A percentile compares a stretch with the other conserved stretches of the same genome.
Evolutionary conservation across 805 yeast genomes (phyloP).

Genomic region (Starmerella etchellsii): DNA sequence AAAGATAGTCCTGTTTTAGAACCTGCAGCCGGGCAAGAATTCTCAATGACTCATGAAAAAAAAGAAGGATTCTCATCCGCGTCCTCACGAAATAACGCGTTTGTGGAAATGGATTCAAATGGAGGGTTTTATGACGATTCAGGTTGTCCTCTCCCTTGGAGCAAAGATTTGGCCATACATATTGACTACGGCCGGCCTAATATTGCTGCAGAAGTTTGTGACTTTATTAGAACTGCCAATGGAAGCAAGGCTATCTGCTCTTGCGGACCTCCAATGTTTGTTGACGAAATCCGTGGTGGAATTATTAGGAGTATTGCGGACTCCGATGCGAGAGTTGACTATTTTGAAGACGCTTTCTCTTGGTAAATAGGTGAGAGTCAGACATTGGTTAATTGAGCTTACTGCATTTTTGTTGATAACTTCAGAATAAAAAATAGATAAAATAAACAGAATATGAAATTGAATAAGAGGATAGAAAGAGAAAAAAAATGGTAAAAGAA

Average conservation of each 20-base stretch:
- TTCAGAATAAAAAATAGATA: background rate
- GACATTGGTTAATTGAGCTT: no score
- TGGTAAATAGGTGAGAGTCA: no score
- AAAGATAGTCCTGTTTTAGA: background rate
- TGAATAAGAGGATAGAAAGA: background rate
- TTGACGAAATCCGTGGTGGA: conserved; percentile 40
- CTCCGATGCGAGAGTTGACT: conserved; percentile 24
- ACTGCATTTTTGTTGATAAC: background rate
- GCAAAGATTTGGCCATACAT: conserved; percentile 5
- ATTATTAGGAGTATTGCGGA: conserved; percentile 23
- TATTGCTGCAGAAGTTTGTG: conserved; percentile 10
- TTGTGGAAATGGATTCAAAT: background rate
- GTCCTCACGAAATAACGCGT: background rate
- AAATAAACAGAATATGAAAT: conserved; percentile 11
- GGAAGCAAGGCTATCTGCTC: conserved; percentile 40
- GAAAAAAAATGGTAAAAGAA: conserved; percentile 1
- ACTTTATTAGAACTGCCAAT: conserved; percentile 14
- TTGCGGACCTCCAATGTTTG: conserved; percentile 50
- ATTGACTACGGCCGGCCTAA: conserved; percentile 20
- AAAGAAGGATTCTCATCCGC: background rate
- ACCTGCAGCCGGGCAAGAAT: background rate
- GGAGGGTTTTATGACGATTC: no score
- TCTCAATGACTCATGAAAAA: background rate
- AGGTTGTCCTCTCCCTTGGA: conserved; percentile 4
- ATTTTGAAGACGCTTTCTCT: conserved; percentile 29